phyloP scores from a whole-genome alignment of 352 stramenopile genomes.

The Phytophthora litchii region DNA sequence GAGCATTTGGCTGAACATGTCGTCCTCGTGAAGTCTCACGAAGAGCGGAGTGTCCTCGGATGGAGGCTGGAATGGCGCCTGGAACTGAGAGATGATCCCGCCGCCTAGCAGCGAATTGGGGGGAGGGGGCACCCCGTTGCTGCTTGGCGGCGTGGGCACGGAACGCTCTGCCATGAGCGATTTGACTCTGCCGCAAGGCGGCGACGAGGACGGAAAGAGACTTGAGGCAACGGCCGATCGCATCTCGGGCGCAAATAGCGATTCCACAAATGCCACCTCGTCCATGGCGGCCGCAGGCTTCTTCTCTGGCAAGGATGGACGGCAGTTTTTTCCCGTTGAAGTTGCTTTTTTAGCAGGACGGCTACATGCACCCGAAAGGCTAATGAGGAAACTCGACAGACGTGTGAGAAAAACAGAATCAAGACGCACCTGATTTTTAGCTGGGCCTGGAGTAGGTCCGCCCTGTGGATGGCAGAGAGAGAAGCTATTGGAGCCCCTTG shows the following conservation, averaged over 20 bases:
- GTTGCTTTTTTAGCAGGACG: conserved; percentile 17
- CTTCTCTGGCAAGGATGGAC: conserved; percentile 28
- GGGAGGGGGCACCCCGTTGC: conserved; percentile 24
- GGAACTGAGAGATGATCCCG: conserved; percentile 28
- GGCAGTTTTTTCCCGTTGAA: conserved; percentile 24
- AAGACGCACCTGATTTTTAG: conserved; percentile 31
- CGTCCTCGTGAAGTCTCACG: conserved; percentile 47
- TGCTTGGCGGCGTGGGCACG: conserved; percentile 12
- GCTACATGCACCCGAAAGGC: conserved; percentile 8
- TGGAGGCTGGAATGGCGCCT: conserved; percentile 25
- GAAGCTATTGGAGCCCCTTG: conserved; percentile 2
- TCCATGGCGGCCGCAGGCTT: conserved; percentile 44
- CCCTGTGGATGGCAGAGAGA: conserved; percentile 4
- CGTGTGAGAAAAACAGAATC: conserved; percentile 18
- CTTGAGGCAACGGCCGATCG: conserved; percentile 29
- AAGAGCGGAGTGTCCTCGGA: conserved; percentile 32
- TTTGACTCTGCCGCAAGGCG: conserved; percentile 31
- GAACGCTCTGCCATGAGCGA: conserved; percentile 15
- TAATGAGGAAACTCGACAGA: conserved; percentile 22
- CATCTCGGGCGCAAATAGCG: conserved; percentile 62
- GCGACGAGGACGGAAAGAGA: conserved; percentile 26
- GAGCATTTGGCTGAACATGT: conserved; percentile 53
- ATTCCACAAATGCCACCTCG: conserved; percentile 74
- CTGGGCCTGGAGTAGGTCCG: conserved; percentile 1
- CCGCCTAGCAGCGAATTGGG: conserved; percentile 43